These are phyloP conservation scores for Eucalyptus erythrocorys DNA, from an alignment of 345 rosid species.

Conservation along the genomic window DNA sequence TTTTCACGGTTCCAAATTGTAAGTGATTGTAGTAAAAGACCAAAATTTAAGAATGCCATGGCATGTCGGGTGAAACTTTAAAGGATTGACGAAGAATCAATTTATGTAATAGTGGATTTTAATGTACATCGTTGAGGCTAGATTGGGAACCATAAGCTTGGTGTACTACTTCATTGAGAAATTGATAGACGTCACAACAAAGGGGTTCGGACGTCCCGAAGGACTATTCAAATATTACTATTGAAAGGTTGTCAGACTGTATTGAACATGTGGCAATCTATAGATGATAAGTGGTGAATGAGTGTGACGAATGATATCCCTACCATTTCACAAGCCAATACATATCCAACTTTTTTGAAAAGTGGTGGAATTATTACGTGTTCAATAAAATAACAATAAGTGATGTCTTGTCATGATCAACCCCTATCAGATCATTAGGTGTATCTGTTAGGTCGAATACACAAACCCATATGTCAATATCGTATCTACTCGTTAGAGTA, in stretches of 20 bases:
- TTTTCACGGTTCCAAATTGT: background rate
- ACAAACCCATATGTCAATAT: background rate
- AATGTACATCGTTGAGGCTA: background rate
- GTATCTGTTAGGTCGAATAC: background rate
- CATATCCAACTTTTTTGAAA: background rate
- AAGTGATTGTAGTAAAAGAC: background rate
- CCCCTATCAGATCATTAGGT: background rate
- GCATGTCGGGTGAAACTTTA: background rate
- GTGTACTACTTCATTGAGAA: background rate
- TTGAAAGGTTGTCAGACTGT: background rate
- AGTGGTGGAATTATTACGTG: background rate
- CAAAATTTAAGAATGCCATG: background rate
- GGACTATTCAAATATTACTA: background rate
- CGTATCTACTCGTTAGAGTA: rapidly evolving
- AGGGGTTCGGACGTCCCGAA: rapidly evolving
- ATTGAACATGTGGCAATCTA: background rate
- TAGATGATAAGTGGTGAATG: background rate
- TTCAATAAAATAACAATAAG: background rate
- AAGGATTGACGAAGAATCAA: background rate
- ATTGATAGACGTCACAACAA: background rate
- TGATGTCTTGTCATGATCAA: background rate
- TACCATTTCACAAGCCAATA: rapidly evolving
- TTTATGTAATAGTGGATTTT: no score
- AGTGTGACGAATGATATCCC: rapidly evolving
- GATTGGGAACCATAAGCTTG: background rate